These are phyloP conservation scores for Penicillium angulare DNA, from an alignment of 495 filamentous ascomycete species.

Conservation along the genomic window DNA sequence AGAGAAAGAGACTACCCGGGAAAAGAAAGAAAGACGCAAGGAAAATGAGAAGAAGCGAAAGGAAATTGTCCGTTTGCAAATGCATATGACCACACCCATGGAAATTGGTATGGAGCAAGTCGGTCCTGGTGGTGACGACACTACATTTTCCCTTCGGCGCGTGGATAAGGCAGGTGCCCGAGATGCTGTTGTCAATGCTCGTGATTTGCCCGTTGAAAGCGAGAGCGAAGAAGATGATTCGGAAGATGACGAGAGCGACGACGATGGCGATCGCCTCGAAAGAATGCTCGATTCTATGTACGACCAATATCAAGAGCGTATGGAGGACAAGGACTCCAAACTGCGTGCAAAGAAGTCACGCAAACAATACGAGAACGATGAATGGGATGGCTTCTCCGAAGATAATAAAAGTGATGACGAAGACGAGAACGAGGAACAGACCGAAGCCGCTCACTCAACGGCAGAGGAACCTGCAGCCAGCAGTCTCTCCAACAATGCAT, in stretches of 20 bases:
- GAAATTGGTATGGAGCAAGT: conserved; percentile 93
- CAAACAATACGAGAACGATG: conserved; percentile 77
- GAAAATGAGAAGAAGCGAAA: conserved; percentile 89
- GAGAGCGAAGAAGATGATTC: conserved; percentile 59
- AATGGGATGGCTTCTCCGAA: conserved; percentile 89
- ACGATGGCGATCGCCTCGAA: conserved; percentile 80
- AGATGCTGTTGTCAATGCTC: conserved; percentile 71
- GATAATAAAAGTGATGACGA: conserved; percentile 51
- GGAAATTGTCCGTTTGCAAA: conserved; percentile 89
- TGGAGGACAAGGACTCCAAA: conserved; percentile 76
- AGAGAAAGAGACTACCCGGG: conserved; percentile 69
- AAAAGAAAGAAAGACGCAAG: conserved; percentile 74
- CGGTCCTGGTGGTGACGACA: conserved; percentile 74
- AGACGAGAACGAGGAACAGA: conserved; percentile 55
- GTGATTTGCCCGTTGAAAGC: conserved; percentile 60
- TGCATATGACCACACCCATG: conserved; percentile 93
- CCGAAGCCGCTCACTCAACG: conserved; percentile 49
- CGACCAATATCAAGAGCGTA: conserved; percentile 77
- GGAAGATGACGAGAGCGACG: conserved; percentile 64
- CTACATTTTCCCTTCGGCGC: conserved; percentile 78
- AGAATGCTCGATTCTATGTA: conserved; percentile 83
- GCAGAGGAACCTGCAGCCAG: conserved; percentile 40
- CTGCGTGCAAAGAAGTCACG: conserved; percentile 84
- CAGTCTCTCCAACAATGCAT: conserved; percentile 76
- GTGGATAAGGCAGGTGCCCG: conserved; percentile 72